These are phyloP conservation scores for Arthroderma sp. DNA, from an alignment of 2,329 filamentous ascomycete genomes.

Conservation along the genomic window DNA sequence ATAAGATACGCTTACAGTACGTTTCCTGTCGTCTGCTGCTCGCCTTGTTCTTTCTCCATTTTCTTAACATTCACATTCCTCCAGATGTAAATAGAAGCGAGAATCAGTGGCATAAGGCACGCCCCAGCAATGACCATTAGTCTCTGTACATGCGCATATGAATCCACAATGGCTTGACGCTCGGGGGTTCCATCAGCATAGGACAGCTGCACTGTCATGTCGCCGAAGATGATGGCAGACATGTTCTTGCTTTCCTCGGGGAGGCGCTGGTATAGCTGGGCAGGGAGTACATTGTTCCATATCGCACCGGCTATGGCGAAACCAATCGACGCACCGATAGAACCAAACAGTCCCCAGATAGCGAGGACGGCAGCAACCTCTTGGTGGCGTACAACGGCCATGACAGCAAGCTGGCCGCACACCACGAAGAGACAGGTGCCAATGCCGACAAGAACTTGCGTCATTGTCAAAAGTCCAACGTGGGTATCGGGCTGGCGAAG, in stretches of 20 bases:
- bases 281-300: constrained; percentile 17
- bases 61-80: constrained; percentile 36
- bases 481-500: constrained; percentile 35
- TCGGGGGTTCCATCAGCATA: constrained; percentile 28
- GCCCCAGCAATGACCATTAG: constrained; percentile 25
- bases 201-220: constrained; percentile 12
- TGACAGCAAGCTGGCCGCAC: constrained; percentile 42
- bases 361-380: constrained; percentile 32
- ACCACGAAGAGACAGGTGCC: constrained; percentile 39
- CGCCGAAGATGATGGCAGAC: constrained; percentile 13
- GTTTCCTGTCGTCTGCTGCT: too few relatives aligned
- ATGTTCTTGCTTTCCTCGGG: constrained; percentile 10
- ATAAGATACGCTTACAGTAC: too few relatives aligned
- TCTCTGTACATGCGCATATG: constrained; percentile 35
- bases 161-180: constrained; percentile 30
- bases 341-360: constrained; percentile 15
- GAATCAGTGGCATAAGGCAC: constrained; percentile 11
- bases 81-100: constrained; percentile 31
- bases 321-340: constrained; percentile 19
- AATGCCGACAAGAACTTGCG: constrained; percentile 39
- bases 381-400: constrained; percentile 39
- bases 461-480: constrained; percentile 39
- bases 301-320: constrained; percentile 16
- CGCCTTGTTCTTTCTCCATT: constrained; percentile 13
- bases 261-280: constrained; percentile 9